A percentile compares a stretch with the other conserved stretches of the same genome.
These are phyloP conservation scores for Sutorius australiensis DNA, from an alignment of 768 basidiomycete species.

Conservation along the genomic window DNA sequence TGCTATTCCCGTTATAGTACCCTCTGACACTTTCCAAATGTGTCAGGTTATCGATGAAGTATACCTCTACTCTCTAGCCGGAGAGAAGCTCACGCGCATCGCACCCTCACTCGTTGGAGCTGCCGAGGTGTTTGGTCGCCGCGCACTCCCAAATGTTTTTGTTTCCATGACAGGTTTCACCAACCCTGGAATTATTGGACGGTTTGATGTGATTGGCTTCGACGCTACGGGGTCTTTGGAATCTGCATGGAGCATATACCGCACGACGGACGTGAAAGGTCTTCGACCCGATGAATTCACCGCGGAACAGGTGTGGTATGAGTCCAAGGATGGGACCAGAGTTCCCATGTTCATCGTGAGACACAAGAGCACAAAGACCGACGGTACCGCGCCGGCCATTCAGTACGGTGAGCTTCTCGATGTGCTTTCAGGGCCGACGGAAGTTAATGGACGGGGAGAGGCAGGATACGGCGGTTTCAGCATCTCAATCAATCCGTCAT, in stretches of 20 bases:
- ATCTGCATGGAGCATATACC: constrained; percentile 57
- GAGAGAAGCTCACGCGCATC: constrained; percentile 51
- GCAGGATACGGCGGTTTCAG: constrained; percentile 81
- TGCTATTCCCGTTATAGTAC: neutral
- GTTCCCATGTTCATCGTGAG: constrained; percentile 85
- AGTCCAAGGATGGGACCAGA: constrained; percentile 72
- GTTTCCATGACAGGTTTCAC: constrained; percentile 65
- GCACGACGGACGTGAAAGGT: constrained; percentile 55
- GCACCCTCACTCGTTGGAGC: constrained; percentile 68
- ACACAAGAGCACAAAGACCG: constrained; percentile 63
- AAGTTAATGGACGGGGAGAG: neutral
- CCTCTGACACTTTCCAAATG: constrained; percentile 4
- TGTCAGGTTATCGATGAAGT: constrained; percentile 73
- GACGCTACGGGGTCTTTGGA: constrained; percentile 28
- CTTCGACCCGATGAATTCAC: constrained; percentile 66
- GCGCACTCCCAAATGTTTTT: constrained; percentile 60
- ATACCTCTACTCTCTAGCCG: constrained; percentile 60
- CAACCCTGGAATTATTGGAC: constrained; percentile 61
- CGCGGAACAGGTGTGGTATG: constrained; percentile 74
- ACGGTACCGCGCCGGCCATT: constrained; percentile 72
- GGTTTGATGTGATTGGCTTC: constrained; percentile 51
- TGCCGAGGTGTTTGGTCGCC: constrained; percentile 46
- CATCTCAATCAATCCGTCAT: constrained; percentile 67
- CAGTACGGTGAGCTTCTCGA: constrained; percentile 57
- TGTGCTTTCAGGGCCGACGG: neutral